A percentile compares a stretch with the other conserved stretches of the same genome.
These are phyloP conservation scores for Coniella lustricola DNA, from an alignment of 2,329 filamentous ascomycete species.

Conservation along the genomic window DNA sequence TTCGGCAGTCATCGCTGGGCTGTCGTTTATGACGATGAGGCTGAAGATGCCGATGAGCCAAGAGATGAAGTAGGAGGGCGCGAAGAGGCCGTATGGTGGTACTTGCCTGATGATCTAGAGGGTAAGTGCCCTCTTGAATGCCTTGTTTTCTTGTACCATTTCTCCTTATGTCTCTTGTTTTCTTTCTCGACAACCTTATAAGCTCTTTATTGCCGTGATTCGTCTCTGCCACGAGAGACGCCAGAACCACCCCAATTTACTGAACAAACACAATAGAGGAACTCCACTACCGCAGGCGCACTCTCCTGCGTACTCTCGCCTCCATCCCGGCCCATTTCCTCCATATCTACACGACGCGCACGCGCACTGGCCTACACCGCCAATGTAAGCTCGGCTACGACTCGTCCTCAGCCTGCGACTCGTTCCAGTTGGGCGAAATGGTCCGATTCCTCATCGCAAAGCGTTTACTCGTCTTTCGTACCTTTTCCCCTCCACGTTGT, in stretches of 20 bases:
- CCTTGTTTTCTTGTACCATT: neutral
- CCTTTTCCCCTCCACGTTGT: slow-evolving; percentile 43
- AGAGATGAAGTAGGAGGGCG: neutral
- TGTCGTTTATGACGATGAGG: slow-evolving; percentile 28
- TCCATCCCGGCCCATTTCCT: slow-evolving; percentile 65
- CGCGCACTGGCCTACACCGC: slow-evolving; percentile 21
- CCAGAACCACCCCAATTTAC: slow-evolving; percentile 45
- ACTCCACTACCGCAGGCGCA: slow-evolving; percentile 56
- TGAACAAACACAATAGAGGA: slow-evolving; percentile 8
- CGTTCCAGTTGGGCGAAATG: slow-evolving; percentile 73
- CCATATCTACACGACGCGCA: slow-evolving; percentile 58
- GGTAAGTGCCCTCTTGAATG: slow-evolving; percentile 32
- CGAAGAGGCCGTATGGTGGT: slow-evolving; percentile 57
- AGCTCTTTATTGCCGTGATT: neutral
- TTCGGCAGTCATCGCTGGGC: slow-evolving; percentile 57
- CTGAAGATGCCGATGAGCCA: slow-evolving; percentile 20
- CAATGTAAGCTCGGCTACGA: slow-evolving; percentile 73
- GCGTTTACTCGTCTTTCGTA: slow-evolving; percentile 52
- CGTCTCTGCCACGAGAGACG: slow-evolving; percentile 13
- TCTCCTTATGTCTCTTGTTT: neutral
- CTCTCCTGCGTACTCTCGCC: slow-evolving; percentile 61
- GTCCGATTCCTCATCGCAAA: slow-evolving; percentile 61
- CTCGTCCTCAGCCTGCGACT: slow-evolving; percentile 64
- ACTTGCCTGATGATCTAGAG: slow-evolving; percentile 62
- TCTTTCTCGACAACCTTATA: too few species aligned